Percentiles rank a stretch among this genome's conserved stretches.
Evolutionary conservation across 2,329 filamentous ascomycete genomes (phyloP).

Genomic region (Dothistroma pini): DNA sequence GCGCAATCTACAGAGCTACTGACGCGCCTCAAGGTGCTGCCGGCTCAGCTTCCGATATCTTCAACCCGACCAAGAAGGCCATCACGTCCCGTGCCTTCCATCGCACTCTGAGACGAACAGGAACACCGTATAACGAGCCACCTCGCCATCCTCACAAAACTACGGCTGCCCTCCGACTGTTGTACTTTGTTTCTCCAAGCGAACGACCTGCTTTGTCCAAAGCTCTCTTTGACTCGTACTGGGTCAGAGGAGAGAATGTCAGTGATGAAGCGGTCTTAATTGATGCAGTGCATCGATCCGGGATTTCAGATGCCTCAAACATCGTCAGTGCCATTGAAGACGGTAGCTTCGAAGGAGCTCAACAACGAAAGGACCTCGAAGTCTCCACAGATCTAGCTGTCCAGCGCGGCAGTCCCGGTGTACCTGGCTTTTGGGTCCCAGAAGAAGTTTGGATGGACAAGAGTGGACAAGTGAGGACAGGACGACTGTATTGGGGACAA

Average conservation of each 20-base stretch:
- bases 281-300: conserved; percentile 13
- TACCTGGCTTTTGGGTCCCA: conserved; percentile 22
- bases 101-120: conserved; percentile 17
- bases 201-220: conserved; percentile 17
- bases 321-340: conserved; percentile 18
- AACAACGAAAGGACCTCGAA: conserved; percentile 16
- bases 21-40: conserved; percentile 25
- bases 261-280: conserved; percentile 12
- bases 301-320: conserved; percentile 1
- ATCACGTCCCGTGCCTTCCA: conserved; percentile 20
- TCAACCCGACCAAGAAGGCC: conserved; percentile 26
- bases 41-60: conserved; percentile 25
- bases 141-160: conserved; percentile 25
- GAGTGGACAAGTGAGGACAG: conserved; percentile 9
- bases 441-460: conserved; percentile 19
- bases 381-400: conserved; percentile 21
- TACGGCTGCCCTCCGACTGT: conserved; percentile 19
- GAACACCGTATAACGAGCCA: conserved; percentile 19
- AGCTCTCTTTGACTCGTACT: conserved; percentile 21
- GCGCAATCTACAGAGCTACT: conserved; percentile 26
- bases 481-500: conserved; percentile 26
- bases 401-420: conserved; percentile 21
- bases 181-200: conserved; percentile 16
- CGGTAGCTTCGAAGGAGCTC: conserved; percentile 18
- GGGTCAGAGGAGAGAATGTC: conserved; percentile 21